Base-by-base conservation (phyloP, 768 basidiomycete genomes). In the Sarcodon aspratus region DNA sequence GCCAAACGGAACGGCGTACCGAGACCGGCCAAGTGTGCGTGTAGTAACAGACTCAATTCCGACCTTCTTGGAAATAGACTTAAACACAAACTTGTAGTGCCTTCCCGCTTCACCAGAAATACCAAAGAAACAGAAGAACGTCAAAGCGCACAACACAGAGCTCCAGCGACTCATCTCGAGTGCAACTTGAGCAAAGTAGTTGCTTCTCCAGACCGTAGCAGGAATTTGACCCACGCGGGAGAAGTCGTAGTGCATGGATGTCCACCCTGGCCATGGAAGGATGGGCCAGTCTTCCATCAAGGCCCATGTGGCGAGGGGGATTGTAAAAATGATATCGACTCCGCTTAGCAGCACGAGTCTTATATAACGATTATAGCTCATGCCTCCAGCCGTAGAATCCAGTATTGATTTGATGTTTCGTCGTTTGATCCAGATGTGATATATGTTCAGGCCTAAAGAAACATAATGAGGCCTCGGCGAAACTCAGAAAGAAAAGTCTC, bases 271-370 rank as follows among this genome's bases (percentile, higher is more conserved):
- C 55, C 59, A 65, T 3, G 62, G 60, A 3, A 52, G 34, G 1
- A 61, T 18, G 8, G 50, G 33, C 12, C 46, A 51, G 52, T 63
- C 59, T 11, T 49, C 35, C 17, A 49, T 55, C 36, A 62, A 51
- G 1, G 43, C 50, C 45, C 54, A 55, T 32, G 35, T 45, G 10
- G 45, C 38, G 32, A 58, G 21, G 3, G 62, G 59, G 33, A 56
- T 52, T 38, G 47, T 52, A 49, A 57, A 54, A 44, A 60, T 12
- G 40, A 60, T 46, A 17, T 49, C 48, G 1, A 55, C 52, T 32
- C 50, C 56, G 0, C 74, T 74, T 4, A 77, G 57, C 0, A 63
- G 63, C 73, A 76, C 75, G 5, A 78, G 64, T 2, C 75, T 69
- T 57, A 73, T 65, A 40, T 48, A 48, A 9, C 48, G 36, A 33